Evolutionary conservation across 208 protist genomes (phyloP).

Genomic region (Sergeia podlipaevii): DNA sequence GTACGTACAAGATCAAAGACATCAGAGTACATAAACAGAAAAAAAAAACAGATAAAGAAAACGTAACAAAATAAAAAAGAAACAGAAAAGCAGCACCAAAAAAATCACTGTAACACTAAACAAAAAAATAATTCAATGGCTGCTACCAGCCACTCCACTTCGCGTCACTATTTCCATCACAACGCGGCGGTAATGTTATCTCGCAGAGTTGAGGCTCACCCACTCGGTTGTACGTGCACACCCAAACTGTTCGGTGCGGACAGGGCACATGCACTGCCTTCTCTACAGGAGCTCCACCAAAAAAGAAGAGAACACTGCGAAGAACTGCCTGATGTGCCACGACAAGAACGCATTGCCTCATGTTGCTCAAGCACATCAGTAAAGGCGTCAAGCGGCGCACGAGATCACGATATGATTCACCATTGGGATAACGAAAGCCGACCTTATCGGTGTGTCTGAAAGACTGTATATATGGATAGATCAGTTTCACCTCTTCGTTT

Average conservation of each 20-base stretch:
- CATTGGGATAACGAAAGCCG: conserved; percentile 80
- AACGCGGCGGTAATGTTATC: conserved; percentile 39
- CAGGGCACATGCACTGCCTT: conserved; percentile 66
- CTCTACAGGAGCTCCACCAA: conserved; percentile 57
- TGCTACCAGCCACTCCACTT: conserved; percentile 24
- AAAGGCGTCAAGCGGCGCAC: conserved; percentile 58
- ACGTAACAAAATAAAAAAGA: background rate
- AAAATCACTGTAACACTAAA: background rate
- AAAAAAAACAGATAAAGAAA: too few relatives aligned
- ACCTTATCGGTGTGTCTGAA: conserved; percentile 75
- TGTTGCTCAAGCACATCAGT: conserved; percentile 55
- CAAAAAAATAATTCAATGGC: background rate
- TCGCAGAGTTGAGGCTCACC: conserved; percentile 51
- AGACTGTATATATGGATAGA: conserved; percentile 62
- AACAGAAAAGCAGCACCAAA: background rate
- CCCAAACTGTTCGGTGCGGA: conserved; percentile 74
- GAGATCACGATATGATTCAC: conserved; percentile 83
- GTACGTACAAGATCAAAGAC: too few relatives aligned
- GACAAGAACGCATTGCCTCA: conserved; percentile 52
- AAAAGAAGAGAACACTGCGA: conserved; percentile 73
- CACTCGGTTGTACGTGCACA: conserved; percentile 63
- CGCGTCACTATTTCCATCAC: background rate
- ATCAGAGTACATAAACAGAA: too few relatives aligned
- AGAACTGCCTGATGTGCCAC: conserved; percentile 83
- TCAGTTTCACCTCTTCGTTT: conserved; percentile 63